A percentile compares a stretch with the other conserved stretches of the same genome.
phyloP scores from a whole-genome alignment of 2,329 filamentous ascomycete genomes.

The Colletotrichum sp. region DNA sequence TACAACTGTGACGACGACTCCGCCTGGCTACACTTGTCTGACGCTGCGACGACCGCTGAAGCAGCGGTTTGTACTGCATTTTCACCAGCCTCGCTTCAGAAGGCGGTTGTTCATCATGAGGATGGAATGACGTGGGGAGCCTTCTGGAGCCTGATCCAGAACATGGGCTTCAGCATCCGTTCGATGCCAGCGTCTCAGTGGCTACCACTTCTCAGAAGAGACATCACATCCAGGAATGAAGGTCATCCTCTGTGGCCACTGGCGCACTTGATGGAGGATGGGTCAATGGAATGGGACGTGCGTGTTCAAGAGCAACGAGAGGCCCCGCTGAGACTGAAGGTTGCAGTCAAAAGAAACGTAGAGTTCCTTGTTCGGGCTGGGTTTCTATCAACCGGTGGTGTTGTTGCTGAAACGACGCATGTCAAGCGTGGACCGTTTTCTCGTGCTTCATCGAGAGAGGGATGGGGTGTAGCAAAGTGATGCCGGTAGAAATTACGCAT shows the following conservation, averaged over 20 bases:
- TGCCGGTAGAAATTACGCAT: background rate
- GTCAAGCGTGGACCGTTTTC: background rate
- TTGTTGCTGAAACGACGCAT: too few relatives aligned
- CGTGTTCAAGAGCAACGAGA: background rate
- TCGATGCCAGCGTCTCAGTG: background rate
- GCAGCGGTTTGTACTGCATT: background rate
- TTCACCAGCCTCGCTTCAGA: background rate
- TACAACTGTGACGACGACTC: conserved; percentile 9
- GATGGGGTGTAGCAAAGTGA: background rate
- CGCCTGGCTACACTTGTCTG: conserved; percentile 6
- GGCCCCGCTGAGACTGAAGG: background rate
- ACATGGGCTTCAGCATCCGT: background rate
- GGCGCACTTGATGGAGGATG: background rate
- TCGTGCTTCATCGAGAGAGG: background rate
- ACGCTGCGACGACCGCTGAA: background rate
- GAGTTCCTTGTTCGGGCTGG: background rate
- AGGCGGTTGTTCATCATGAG: background rate
- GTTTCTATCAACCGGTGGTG: background rate
- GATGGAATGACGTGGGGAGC: conserved; percentile 10
- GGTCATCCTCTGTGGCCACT: conserved; percentile 8
- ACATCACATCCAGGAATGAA: background rate
- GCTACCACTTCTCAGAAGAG: background rate
- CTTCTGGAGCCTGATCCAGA: background rate
- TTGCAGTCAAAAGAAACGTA: background rate
- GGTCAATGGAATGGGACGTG: background rate